Evolutionary conservation across 371 early-diverging fungal genomes (phyloP).

Genomic region (Lichtheimia ramosa): DNA sequence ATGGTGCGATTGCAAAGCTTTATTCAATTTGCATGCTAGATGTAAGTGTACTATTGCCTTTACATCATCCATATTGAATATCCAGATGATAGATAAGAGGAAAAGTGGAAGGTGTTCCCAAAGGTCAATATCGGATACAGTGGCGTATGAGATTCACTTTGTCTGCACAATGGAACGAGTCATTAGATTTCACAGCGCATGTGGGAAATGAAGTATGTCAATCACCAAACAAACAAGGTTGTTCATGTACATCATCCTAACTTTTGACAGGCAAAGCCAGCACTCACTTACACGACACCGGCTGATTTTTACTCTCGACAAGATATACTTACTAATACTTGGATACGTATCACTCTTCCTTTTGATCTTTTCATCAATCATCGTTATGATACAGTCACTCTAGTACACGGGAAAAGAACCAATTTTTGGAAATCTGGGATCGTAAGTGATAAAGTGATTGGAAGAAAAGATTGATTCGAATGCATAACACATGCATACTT

Average conservation of each 20-base stretch:
- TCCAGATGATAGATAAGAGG: conserved; percentile 9
- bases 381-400: conserved; percentile 2
- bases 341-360: conserved; percentile 15
- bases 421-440: conserved; percentile 20
- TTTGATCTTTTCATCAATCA: conserved; percentile 3
- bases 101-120: conserved; percentile 15
- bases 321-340: conserved; percentile 13
- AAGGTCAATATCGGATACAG: conserved; percentile 18
- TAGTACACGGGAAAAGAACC: conserved; percentile 14
- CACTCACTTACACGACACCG: conserved; percentile 13
- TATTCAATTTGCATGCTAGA: conserved; percentile 40
- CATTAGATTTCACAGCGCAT: conserved; percentile 13
- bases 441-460: conserved; percentile 6
- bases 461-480: neutral
- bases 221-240: neutral
- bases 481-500: too few relatives aligned
- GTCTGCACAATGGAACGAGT: conserved; percentile 19
- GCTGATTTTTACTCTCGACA: conserved; percentile 6
- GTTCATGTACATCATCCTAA: neutral
- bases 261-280: too few relatives aligned
- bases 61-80: neutral
- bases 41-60: conserved; percentile 10
- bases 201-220: neutral
- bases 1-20: conserved; percentile 30
- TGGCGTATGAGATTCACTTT: conserved; percentile 17